Evolutionary conservation across 2,329 filamentous ascomycete species (phyloP), one percentile per base, ranked within the genome.

Genomic region (Sclerotinia trifoliorum): DNA sequence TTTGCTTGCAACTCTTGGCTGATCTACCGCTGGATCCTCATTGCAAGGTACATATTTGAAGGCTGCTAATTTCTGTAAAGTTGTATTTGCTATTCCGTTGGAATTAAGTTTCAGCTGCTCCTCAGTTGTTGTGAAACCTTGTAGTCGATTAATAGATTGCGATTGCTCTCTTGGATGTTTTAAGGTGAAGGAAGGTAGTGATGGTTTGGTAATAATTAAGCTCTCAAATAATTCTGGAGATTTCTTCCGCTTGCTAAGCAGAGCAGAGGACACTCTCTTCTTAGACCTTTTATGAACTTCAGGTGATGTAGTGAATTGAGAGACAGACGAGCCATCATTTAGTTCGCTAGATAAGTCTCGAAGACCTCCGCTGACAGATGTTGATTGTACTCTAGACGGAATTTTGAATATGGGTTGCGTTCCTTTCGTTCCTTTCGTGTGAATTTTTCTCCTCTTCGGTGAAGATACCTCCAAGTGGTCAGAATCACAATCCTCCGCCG

Each of bases 91-190:
- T 35, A 70, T 60, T n/a, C 57, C 35, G 55, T 61, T 65, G 7
- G 56, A 46, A 13, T 61, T 66, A 5, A 52, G 46, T 46, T 65
- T 68, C 32, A 52, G 21, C 19, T 61, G 54, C 49, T 75, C 70
- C 70, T 77, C 71, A n/a, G 76, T 76, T 48, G 74, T 74, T 29
- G 70, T 73, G 65, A 71, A 76, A 35, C 72, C 71, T 61, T 69
- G 71, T 67, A 72, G 60, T 24, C 58, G 71, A 7, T 70, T 71
- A 32, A 73, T 60, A 42, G 71, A 32, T 17, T 61, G 61, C 15
- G 63, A 21, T 11, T 26, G 46, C 21, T 49, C 7, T 11, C 68
- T 48, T n/a, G 49, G 17, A 32, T 62, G 8, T n/a, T 71, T 72
- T 10, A 44, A 62, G 21, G 29, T 51, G 26, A 68, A 60, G 26